A percentile compares a stretch with the other conserved stretches of the same genome.
Evolutionary conservation across 2,329 filamentous ascomycete genomes (phyloP).

Genomic region (Beauveria sp.): DNA sequence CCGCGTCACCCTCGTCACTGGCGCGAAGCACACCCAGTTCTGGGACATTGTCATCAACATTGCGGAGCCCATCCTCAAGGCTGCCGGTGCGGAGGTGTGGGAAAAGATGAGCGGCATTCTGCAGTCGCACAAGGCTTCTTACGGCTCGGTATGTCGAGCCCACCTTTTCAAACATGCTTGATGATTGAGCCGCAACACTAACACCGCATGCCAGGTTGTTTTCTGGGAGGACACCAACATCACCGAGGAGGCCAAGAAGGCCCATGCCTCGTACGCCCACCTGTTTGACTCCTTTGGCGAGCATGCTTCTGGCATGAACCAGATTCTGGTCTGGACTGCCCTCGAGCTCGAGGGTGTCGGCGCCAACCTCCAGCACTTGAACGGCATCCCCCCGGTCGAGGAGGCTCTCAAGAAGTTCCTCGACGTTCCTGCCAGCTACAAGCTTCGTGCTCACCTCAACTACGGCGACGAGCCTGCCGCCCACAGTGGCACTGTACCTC

Average conservation of each 20-base stretch:
- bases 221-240: conserved; percentile 76
- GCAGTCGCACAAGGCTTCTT: conserved; percentile 15
- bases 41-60: conserved; percentile 66
- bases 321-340: conserved; percentile 72
- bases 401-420: conserved; percentile 38
- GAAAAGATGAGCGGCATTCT: conserved; percentile 17
- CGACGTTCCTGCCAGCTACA: conserved; percentile 63
- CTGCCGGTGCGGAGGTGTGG: background rate
- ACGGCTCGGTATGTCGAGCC: conserved; percentile 5
- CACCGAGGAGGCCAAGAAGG: conserved; percentile 58
- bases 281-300: conserved; percentile 70
- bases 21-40: conserved; percentile 76
- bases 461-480: conserved; percentile 60
- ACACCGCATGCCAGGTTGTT: conserved; percentile 61
- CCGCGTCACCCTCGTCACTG: conserved; percentile 69
- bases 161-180: conserved; percentile 39
- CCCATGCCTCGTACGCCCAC: conserved; percentile 68
- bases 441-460: conserved; percentile 74
- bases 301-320: conserved; percentile 71
- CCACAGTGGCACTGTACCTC: conserved; percentile 49
- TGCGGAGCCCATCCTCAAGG: conserved; percentile 41
- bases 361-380: conserved; percentile 90
- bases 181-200: conserved; percentile 41
- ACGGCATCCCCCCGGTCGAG: conserved; percentile 55
- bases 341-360: conserved; percentile 79